phyloP scores from a whole-genome alignment of 148 eudicot species.

The Rhododendron simsii region DNA sequence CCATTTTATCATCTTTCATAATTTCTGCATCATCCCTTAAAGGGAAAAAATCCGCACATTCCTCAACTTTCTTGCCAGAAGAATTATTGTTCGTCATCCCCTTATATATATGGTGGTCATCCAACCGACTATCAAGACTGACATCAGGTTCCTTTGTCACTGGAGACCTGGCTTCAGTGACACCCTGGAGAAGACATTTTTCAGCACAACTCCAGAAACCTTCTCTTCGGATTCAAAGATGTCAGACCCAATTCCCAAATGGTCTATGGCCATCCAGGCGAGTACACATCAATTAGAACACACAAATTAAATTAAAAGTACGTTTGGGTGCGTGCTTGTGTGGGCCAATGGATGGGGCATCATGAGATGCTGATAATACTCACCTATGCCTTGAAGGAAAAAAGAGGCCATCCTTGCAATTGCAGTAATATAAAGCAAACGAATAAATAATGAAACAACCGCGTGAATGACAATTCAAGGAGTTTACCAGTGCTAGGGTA shows the following conservation, averaged over 20 bases:
- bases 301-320: not conserved
- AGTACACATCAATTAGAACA: not conserved
- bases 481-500: not conserved
- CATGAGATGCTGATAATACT: not conserved
- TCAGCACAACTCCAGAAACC: not conserved
- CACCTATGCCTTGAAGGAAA: not conserved
- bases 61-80: slow-evolving; percentile 26
- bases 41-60: slow-evolving; percentile 12
- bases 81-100: slow-evolving; percentile 1
- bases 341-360: not conserved
- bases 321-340: not conserved
- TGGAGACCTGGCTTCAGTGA: slow-evolving; percentile 12
- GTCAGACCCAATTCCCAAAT: not conserved
- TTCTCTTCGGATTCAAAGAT: not conserved
- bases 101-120: not conserved
- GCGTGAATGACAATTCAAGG: not conserved
- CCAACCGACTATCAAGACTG: slow-evolving; percentile 1
- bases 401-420: not conserved
- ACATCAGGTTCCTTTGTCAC: slow-evolving; percentile 10
- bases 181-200: slow-evolving; percentile 26
- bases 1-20: slow-evolving; percentile 27
- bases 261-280: not conserved
- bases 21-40: slow-evolving; percentile 25
- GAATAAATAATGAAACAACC: not conserved
- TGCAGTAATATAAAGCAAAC: not conserved